Conservation (phyloP, 2,329 filamentous ascomycete genomes). For the Emergomyces africanus region DNA sequence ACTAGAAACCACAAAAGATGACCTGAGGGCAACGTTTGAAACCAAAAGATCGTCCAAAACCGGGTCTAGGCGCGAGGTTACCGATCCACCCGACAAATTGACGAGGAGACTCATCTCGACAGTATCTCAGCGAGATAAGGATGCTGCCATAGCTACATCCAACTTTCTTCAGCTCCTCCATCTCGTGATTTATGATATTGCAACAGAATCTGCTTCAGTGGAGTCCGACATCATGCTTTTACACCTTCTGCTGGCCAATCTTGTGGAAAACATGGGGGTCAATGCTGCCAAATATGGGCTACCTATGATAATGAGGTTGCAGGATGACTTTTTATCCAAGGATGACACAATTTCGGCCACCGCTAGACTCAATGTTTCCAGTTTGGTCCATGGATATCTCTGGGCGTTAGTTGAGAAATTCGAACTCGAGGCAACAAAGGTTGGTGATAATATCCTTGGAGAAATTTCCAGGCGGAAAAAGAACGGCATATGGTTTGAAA, state of each 20-base stretch:
- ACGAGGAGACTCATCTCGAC: constrained; percentile 56
- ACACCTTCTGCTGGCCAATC: constrained; percentile 60
- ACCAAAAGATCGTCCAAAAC: constrained; percentile 33
- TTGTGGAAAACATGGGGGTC: constrained; percentile 67
- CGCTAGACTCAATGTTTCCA: constrained; percentile 67
- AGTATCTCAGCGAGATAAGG: constrained; percentile 49
- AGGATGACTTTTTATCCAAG: constrained; percentile 56
- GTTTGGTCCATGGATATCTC: constrained; percentile 79
- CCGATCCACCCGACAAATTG: constrained; percentile 24
- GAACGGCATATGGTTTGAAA: constrained; percentile 67
- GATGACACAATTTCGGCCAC: constrained; percentile 33
- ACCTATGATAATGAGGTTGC: constrained; percentile 78
- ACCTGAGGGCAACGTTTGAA: constrained; percentile 52
- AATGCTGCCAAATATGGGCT: constrained; percentile 68
- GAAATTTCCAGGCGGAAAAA: constrained; percentile 64
- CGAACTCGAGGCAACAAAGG: constrained; percentile 55
- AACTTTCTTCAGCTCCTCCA: constrained; percentile 74
- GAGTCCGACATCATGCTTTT: constrained; percentile 65
- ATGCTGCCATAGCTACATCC: constrained; percentile 37
- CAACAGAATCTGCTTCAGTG: constrained; percentile 57
- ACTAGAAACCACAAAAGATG: constrained; percentile 57
- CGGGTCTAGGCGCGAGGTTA: constrained; percentile 30
- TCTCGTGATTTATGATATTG: constrained; percentile 79
- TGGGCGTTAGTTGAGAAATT: constrained; percentile 69
- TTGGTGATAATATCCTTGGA: constrained; percentile 58